phyloP scores from a whole-genome alignment of 768 basidiomycete genomes.

The Boletus reticuloceps region DNA sequence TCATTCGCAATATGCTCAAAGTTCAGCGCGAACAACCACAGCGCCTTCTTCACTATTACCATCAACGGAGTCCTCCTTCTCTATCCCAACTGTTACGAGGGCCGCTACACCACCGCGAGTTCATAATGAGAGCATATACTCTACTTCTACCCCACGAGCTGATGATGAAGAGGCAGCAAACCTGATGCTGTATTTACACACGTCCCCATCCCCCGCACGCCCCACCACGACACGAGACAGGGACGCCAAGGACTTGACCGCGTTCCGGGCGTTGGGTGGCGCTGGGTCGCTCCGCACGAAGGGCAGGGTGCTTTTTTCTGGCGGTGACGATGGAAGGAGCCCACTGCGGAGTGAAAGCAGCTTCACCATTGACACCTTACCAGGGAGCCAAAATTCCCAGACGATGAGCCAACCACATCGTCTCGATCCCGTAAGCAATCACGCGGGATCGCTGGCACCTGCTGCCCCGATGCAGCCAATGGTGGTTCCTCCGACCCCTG shows the following conservation, averaged over 20 bases:
- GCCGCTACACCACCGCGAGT: constrained; percentile 37
- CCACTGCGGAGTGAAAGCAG: constrained; percentile 29
- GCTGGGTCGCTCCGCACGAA: constrained; percentile 48
- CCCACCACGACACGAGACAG: constrained; percentile 44
- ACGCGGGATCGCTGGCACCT: constrained; percentile 20
- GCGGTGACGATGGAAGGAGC: constrained; percentile 29
- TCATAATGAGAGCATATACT: constrained; percentile 33
- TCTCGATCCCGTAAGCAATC: constrained; percentile 15
- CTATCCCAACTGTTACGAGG: constrained; percentile 18
- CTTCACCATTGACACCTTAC: constrained; percentile 21
- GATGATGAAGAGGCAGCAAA: constrained; percentile 82
- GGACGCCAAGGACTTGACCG: constrained; percentile 51
- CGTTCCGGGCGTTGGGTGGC: constrained; percentile 56
- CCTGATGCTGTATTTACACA: constrained; percentile 80
- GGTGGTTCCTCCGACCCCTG: constrained; percentile 35
- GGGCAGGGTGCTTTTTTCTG: constrained; percentile 71
- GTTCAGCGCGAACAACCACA: constrained; percentile 55
- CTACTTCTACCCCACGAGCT: constrained; percentile 54
- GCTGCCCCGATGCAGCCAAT: constrained; percentile 30
- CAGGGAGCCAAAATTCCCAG: constrained; percentile 28
- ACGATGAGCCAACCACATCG: constrained; percentile 15
- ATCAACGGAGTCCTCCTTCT: constrained; percentile 40
- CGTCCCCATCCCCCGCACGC: constrained; percentile 77
- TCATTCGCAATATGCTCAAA: constrained; percentile 63
- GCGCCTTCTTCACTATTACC: constrained; percentile 39